Percentiles rank a stretch among this genome's conserved stretches.
These are phyloP conservation scores for Apostasia shenzhenica DNA, from an alignment of 106 monocot genomes.

Conservation along the genomic window DNA sequence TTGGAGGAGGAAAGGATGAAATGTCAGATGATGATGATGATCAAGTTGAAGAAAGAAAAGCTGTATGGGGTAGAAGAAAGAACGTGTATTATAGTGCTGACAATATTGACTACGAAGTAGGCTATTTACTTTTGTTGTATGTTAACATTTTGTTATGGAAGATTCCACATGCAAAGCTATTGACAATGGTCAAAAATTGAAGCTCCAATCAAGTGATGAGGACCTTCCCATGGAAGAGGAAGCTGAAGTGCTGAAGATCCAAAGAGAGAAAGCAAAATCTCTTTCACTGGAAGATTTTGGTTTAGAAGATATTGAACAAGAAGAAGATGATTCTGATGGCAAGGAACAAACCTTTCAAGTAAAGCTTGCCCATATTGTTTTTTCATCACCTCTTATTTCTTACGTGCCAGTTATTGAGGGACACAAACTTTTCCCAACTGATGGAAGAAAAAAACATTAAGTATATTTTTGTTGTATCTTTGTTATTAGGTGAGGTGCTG, in stretches of 20 bases:
- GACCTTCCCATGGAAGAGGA: constrained; percentile 68
- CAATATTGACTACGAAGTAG: constrained; percentile 63
- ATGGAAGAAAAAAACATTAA: background rate
- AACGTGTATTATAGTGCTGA: constrained; percentile 56
- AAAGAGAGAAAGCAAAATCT: constrained; percentile 60
- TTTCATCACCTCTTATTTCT: background rate
- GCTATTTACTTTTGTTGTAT: background rate
- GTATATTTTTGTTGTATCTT: background rate
- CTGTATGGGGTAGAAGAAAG: constrained; percentile 62
- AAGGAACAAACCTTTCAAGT: constrained; percentile 39
- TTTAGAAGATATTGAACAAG: constrained; percentile 41
- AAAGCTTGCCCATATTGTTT: background rate
- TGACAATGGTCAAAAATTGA: constrained; percentile 1
- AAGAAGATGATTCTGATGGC: constrained; percentile 27
- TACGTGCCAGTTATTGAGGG: background rate
- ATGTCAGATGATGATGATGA: constrained; percentile 46
- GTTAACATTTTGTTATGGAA: background rate
- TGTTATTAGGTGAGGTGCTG: background rate
- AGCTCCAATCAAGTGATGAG: constrained; percentile 83
- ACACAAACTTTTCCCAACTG: background rate
- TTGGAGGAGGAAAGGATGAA: constrained; percentile 59
- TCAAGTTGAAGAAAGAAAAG: constrained; percentile 32
- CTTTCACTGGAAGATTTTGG: constrained; percentile 70
- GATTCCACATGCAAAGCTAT: background rate
- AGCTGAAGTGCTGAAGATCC: constrained; percentile 56